Percentiles rank a stretch among this genome's conserved stretches.
Conservation (phyloP, 1,139 yeast genomes). For the Taphrina populina region DNA sequence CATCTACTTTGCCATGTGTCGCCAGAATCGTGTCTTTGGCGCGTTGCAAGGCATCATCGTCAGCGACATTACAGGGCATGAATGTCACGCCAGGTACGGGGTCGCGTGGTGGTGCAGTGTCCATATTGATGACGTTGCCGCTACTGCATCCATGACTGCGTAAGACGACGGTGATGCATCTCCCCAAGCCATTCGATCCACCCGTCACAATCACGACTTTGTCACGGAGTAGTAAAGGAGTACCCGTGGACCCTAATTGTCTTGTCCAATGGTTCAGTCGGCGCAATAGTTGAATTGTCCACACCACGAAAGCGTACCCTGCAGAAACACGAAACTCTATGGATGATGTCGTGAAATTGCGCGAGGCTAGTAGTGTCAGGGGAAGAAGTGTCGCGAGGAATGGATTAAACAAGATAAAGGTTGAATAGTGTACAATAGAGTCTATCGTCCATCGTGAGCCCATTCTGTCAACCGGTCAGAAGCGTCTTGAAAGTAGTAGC, state of each 20-base stretch:
- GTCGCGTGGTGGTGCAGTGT: conserved; percentile 52
- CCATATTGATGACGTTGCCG: conserved; percentile 63
- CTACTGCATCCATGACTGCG: conserved; percentile 48
- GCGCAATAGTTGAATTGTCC: not conserved
- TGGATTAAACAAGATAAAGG: not conserved
- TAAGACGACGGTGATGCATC: conserved; percentile 57
- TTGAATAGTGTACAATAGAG: not conserved
- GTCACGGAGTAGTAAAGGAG: too few relatives aligned
- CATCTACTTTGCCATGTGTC: conserved; percentile 58
- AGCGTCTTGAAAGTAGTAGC: too few relatives aligned
- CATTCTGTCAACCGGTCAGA: too few relatives aligned
- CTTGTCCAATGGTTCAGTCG: too few relatives aligned
- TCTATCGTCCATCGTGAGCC: not conserved
- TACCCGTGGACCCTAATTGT: too few relatives aligned
- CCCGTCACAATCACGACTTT: conserved; percentile 80
- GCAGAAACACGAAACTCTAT: not conserved
- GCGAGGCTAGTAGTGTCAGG: not conserved
- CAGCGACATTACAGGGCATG: conserved; percentile 67
- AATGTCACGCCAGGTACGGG: conserved; percentile 53
- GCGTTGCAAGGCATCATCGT: conserved; percentile 49
- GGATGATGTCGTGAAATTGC: not conserved
- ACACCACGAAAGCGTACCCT: not conserved
- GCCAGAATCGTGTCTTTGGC: conserved; percentile 42
- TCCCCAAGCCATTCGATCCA: conserved; percentile 74
- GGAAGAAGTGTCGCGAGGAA: conserved; percentile 9